Evolutionary conservation across 2,329 filamentous ascomycete genomes (phyloP).

Genomic region (Aureobasidium subglaciale): DNA sequence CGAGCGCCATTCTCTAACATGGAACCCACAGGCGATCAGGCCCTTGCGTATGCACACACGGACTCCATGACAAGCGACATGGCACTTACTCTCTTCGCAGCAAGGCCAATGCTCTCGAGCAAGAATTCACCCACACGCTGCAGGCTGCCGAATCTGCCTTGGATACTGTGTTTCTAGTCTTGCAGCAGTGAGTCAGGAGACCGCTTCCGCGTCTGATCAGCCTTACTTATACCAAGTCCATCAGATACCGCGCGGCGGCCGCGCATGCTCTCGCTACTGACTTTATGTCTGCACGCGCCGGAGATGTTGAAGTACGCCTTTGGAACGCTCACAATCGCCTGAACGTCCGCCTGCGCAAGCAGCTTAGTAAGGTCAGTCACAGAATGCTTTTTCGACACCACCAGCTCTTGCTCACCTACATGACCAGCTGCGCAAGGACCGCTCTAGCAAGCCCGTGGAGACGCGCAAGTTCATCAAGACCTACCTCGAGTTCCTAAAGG

Average conservation of each 20-base stretch:
- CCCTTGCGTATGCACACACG: background rate
- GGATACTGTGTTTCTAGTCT: constrained; percentile 40
- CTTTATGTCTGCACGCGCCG: constrained; percentile 56
- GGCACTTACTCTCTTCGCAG: constrained; percentile 18
- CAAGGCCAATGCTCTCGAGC: constrained; percentile 42
- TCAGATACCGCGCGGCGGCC: constrained; percentile 58
- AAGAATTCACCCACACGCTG: constrained; percentile 42
- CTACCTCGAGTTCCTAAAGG: constrained; percentile 79
- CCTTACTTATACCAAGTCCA: background rate
- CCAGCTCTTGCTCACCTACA: constrained; percentile 8
- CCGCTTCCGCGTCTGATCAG: background rate
- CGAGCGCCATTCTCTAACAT: constrained; percentile 12
- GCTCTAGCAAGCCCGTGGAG: constrained; percentile 51
- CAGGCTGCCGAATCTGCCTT: constrained; percentile 43
- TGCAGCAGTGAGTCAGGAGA: constrained; percentile 14
- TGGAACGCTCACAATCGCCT: constrained; percentile 75
- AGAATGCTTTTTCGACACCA: constrained; percentile 19
- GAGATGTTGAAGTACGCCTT: constrained; percentile 61
- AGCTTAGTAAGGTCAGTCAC: constrained; percentile 46
- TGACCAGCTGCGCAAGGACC: constrained; percentile 41
- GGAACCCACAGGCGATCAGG: constrained; percentile 12
- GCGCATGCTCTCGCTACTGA: constrained; percentile 67
- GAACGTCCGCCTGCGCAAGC: constrained; percentile 69
- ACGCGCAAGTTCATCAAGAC: constrained; percentile 73
- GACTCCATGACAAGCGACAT: background rate